Conservation (phyloP, 139 green algal species). For the Picochlorum costavermella region DNA sequence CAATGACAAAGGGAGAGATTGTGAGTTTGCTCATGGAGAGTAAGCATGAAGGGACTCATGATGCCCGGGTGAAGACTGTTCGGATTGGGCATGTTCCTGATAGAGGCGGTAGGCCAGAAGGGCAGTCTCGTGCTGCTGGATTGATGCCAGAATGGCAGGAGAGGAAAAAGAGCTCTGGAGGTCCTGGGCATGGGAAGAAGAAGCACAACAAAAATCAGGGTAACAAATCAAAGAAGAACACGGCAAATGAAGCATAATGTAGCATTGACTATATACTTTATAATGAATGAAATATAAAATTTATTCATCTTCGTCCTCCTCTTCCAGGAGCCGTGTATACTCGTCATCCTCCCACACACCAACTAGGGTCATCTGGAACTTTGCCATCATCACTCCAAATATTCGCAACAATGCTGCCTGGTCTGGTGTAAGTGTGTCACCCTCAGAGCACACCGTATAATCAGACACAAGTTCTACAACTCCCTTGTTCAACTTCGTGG, state of each 20-base stretch:
- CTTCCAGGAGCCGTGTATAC: constrained; percentile 5
- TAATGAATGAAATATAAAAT: constrained; percentile 8
- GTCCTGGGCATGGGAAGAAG: background rate
- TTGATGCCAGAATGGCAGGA: constrained; percentile 12
- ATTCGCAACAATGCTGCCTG: constrained; percentile 72
- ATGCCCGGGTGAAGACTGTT: constrained; percentile 38
- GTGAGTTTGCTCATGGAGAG: constrained; percentile 22
- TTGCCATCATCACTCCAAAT: constrained; percentile 80
- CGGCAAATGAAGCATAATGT: background rate
- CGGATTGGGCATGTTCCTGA: constrained; percentile 57
- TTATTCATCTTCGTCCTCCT: background rate
- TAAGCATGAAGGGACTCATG: constrained; percentile 23
- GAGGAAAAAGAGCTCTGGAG: background rate
- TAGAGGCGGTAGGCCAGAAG: constrained; percentile 39
- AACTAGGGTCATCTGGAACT: constrained; percentile 64
- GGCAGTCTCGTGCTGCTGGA: constrained; percentile 28
- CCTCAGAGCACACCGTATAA: constrained; percentile 51
- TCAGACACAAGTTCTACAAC: constrained; percentile 81
- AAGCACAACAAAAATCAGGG: background rate
- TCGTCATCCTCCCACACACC: constrained; percentile 40
- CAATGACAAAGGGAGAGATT: constrained; percentile 25
- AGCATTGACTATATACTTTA: background rate
- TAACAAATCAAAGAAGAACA: background rate
- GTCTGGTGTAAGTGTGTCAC: constrained; percentile 65
- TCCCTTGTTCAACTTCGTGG: constrained; percentile 84